These are phyloP conservation scores for Globisporangium camurandrum DNA, from an alignment of 352 stramenopile genomes.

Conservation along the genomic window DNA sequence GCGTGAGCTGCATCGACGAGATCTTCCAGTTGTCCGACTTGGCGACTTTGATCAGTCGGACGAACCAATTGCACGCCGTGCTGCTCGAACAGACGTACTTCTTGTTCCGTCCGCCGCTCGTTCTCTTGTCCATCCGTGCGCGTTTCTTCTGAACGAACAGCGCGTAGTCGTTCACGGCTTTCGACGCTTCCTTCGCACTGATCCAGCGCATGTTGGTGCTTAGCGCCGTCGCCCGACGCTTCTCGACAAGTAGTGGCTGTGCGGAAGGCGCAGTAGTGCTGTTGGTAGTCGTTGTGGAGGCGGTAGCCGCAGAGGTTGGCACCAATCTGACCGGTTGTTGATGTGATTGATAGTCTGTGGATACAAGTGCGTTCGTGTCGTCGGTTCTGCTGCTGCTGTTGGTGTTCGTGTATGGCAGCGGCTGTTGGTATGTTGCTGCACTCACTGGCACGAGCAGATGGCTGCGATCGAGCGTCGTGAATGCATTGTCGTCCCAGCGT, in stretches of 20 bases:
- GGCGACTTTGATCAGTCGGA: slow-evolving; percentile 69
- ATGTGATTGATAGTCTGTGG: too few species aligned
- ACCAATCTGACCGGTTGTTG: too few species aligned
- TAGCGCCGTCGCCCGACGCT: slow-evolving; percentile 3
- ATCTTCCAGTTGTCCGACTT: slow-evolving; percentile 89
- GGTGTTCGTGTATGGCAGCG: not conserved
- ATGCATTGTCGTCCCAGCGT: not conserved
- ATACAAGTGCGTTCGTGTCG: too few species aligned
- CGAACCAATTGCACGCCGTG: slow-evolving; percentile 65
- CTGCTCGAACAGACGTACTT: slow-evolving; percentile 82
- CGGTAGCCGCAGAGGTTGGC: too few species aligned
- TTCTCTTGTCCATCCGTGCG: slow-evolving; percentile 72
- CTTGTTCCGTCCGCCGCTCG: slow-evolving; percentile 79
- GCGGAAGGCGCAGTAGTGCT: not conserved
- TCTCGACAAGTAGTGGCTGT: slow-evolving; percentile 5
- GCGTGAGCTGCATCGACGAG: slow-evolving; percentile 80
- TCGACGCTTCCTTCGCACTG: slow-evolving; percentile 72
- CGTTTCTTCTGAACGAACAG: slow-evolving; percentile 76
- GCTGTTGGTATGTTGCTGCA: too few species aligned
- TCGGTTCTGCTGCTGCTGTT: too few species aligned
- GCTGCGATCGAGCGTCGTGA: not conserved
- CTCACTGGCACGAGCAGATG: too few species aligned
- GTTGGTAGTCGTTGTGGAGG: not conserved
- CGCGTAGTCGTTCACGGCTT: slow-evolving; percentile 69
- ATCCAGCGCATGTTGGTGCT: slow-evolving; percentile 69